These are phyloP conservation scores for Botryotinia globosa DNA, from an alignment of 2,329 filamentous ascomycete genomes.

Conservation along the genomic window DNA sequence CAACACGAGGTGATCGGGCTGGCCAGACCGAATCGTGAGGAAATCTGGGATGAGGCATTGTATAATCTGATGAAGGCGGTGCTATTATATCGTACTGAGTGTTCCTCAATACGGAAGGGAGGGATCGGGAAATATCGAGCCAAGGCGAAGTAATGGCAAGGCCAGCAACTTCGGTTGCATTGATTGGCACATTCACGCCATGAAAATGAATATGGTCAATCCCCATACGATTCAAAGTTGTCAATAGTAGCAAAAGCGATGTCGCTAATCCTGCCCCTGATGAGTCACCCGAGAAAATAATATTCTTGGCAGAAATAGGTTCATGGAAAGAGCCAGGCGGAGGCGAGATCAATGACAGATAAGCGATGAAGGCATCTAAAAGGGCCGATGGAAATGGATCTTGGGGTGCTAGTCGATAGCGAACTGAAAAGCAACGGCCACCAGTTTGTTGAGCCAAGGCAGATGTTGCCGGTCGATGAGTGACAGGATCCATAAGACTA, in stretches of 20 bases:
- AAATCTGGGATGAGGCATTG: conserved; percentile 38
- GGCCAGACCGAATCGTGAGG: conserved; percentile 58
- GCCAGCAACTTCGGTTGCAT: conserved; percentile 65
- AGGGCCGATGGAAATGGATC: conserved; percentile 71
- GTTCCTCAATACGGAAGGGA: conserved; percentile 53
- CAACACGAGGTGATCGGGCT: conserved; percentile 49
- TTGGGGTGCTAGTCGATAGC: conserved; percentile 74
- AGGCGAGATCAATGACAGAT: conserved; percentile 65
- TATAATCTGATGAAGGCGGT: conserved; percentile 44
- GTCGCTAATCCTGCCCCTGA: conserved; percentile 72
- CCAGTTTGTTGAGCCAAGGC: conserved; percentile 64
- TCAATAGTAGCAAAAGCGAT: conserved; percentile 63
- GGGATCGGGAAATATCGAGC: conserved; percentile 66
- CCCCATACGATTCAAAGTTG: conserved; percentile 55
- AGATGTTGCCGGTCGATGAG: conserved; percentile 58
- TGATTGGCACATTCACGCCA: conserved; percentile 47
- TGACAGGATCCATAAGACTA: conserved; percentile 67
- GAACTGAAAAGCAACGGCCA: conserved; percentile 62
- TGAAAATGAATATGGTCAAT: conserved; percentile 55
- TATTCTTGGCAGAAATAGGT: conserved; percentile 60
- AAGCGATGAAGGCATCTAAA: conserved; percentile 69
- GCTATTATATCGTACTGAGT: conserved; percentile 62
- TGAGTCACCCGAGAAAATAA: conserved; percentile 69
- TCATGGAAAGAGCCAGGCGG: conserved; percentile 64
- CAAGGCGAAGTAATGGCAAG: conserved; percentile 64